Base-by-base conservation (phyloP, 2,329 filamentous ascomycete genomes). In the Phialophora expanda region DNA sequence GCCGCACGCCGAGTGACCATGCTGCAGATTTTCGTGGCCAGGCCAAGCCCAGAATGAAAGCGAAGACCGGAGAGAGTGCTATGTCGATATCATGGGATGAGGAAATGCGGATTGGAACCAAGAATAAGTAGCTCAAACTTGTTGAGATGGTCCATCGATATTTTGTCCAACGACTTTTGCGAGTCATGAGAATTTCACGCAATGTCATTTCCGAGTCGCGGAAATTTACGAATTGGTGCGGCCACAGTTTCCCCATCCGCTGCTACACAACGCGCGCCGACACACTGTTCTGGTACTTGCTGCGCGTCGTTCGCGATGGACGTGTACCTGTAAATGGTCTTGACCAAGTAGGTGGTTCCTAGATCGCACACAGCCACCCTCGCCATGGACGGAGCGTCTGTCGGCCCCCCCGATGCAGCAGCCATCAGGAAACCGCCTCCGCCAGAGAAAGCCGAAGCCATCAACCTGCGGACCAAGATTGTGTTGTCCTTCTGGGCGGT, bases 401-500 rank as follows among this genome's bases (percentile, higher is more conserved):
- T 61, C 30, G 26, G 50, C 24, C n/a, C 66, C 20, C 12, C 61
- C 9, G 38, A 28, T 14, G 54, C 61, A 5, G 62, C 58, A 14
- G n/a, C 48, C 24, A 30, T 56, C 30, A 46, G 51, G n/a, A 68
- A 65, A 60, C 57, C 67, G 41, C 90, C 91, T n/a, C 92, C 93
- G 44, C 89, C 92, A 32, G 93, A 98, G 81, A 89, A 87, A 69
- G 80, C 85, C 22, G 84, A 89, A 71, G 88, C 90, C 69, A 82
- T 89, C 59, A 86, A 86, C 75, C 86, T 89, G 65, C 89, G 95
- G 62, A 86, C 87, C 56, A 83, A 84, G 68, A 90, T 98, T 58
- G 88, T 99, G 68, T 77, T 91, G 68, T 94, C 94, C 8, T 98
- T 97, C 78, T 99, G 95, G 95, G 82, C 88, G 4, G 87, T 98